These are phyloP conservation scores for Coccomyxa subellipsoidea DNA, from an alignment of 163 green algal genomes.

Conservation along the genomic window DNA sequence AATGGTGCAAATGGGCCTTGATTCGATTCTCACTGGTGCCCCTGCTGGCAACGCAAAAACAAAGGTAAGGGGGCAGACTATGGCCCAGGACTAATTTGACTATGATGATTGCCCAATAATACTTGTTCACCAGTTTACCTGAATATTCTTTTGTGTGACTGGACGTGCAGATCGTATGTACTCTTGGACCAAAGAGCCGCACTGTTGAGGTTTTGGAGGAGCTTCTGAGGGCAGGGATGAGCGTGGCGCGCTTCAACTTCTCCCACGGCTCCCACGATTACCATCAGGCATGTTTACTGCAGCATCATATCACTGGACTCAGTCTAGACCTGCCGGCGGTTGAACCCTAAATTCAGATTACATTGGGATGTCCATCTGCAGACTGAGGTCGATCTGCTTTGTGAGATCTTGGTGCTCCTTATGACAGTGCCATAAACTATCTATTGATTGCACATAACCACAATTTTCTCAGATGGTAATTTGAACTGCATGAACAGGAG, in stretches of 20 bases:
- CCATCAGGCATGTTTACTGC: slow-evolving; percentile 78
- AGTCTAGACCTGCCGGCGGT: not conserved
- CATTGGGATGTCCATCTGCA: not conserved
- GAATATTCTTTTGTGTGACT: not conserved
- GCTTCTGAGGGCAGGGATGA: slow-evolving; percentile 92
- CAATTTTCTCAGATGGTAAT: no score
- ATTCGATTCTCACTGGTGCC: slow-evolving; percentile 65
- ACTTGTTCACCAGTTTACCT: not conserved
- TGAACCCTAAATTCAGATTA: not conserved
- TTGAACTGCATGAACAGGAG: slow-evolving; percentile 76
- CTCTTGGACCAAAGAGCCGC: slow-evolving; percentile 85
- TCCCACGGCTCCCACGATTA: slow-evolving; percentile 93
- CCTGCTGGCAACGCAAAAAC: slow-evolving; percentile 75
- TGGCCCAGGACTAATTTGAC: not conserved
- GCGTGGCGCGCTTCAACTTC: slow-evolving; percentile 98
- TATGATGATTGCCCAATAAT: slow-evolving; percentile 9
- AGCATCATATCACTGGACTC: not conserved
- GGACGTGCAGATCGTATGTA: slow-evolving; percentile 87
- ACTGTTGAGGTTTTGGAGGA: slow-evolving; percentile 82
- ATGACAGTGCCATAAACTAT: no score
- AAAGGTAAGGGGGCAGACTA: slow-evolving; percentile 51
- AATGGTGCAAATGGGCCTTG: slow-evolving; percentile 71
- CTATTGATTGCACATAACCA: no score
- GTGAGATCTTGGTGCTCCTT: no score
- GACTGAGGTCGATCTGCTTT: not conserved